phyloP scores from a whole-genome alignment of 108 stramenopile genomes.

The Cyclotella atomus region DNA sequence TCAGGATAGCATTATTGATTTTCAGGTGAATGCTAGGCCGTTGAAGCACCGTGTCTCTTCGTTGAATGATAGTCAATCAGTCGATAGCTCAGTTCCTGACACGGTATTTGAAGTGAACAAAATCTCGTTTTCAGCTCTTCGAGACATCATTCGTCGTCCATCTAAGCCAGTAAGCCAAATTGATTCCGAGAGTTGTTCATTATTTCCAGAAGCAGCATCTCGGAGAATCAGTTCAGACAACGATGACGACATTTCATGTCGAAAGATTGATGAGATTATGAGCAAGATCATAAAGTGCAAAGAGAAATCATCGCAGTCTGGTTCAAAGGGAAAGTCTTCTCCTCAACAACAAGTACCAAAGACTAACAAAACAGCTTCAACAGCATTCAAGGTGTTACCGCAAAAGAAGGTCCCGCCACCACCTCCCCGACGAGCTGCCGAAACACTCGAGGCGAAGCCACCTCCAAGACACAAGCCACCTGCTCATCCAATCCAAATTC shows the following conservation, averaged over 20 bases:
- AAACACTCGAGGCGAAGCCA: neutral
- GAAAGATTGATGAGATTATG: conserved; percentile 6
- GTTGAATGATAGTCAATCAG: neutral
- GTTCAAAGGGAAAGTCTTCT: neutral
- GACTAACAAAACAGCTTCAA: neutral
- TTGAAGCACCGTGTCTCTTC: neutral
- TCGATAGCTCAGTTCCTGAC: too few relatives aligned
- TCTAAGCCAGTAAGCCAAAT: neutral
- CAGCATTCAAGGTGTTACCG: neutral
- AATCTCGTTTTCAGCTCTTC: neutral
- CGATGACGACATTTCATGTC: neutral
- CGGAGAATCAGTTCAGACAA: neutral
- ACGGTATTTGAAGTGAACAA: neutral
- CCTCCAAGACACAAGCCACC: neutral
- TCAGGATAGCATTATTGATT: neutral
- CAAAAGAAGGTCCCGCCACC: neutral
- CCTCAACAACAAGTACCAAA: neutral
- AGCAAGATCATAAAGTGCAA: neutral
- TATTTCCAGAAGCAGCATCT: neutral
- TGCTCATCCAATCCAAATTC: neutral
- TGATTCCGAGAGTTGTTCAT: neutral
- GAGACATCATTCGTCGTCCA: neutral
- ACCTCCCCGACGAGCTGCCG: neutral
- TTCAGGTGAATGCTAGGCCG: neutral
- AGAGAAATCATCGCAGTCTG: neutral